Conservation (phyloP, 768 basidiomycete genomes). For the Steccherinum ochraceum region DNA sequence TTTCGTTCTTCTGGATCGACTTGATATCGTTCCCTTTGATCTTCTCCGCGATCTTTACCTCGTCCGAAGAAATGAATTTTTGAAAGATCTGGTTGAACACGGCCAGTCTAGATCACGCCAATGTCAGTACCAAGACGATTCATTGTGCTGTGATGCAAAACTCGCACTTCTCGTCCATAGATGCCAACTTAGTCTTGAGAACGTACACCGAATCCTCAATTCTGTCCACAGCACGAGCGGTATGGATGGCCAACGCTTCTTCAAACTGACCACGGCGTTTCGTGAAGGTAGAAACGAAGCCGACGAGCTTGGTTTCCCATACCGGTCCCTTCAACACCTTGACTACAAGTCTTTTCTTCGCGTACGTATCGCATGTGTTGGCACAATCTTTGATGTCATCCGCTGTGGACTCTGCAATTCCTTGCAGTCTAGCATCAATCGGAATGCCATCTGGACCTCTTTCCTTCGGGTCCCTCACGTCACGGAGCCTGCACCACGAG, state of each 20-base stretch:
- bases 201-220: background rate
- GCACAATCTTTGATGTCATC: constrained; percentile 27
- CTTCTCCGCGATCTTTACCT: constrained; percentile 3
- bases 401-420: constrained; percentile 21
- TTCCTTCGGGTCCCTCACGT: constrained; percentile 23
- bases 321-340: constrained; percentile 21
- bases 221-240: constrained; percentile 17
- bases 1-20: constrained; percentile 12
- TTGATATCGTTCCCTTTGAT: constrained; percentile 16
- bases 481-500: constrained; percentile 26
- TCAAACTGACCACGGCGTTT: constrained; percentile 20
- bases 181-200: background rate
- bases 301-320: constrained; percentile 23
- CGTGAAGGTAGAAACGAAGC: constrained; percentile 19
- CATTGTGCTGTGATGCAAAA: background rate
- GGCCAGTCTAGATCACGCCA: constrained; percentile 1
- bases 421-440: constrained; percentile 28
- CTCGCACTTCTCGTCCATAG: background rate
- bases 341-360: constrained; percentile 22
- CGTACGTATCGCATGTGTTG: constrained; percentile 28
- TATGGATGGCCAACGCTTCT: constrained; percentile 24
- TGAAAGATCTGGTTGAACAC: constrained; percentile 5
- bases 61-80: constrained; percentile 9
- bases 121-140: background rate
- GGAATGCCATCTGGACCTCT: constrained; percentile 26